Evolutionary conservation across 192 early-diverging fungal genomes (phyloP).

Genomic region (Mortierella antarctica): DNA sequence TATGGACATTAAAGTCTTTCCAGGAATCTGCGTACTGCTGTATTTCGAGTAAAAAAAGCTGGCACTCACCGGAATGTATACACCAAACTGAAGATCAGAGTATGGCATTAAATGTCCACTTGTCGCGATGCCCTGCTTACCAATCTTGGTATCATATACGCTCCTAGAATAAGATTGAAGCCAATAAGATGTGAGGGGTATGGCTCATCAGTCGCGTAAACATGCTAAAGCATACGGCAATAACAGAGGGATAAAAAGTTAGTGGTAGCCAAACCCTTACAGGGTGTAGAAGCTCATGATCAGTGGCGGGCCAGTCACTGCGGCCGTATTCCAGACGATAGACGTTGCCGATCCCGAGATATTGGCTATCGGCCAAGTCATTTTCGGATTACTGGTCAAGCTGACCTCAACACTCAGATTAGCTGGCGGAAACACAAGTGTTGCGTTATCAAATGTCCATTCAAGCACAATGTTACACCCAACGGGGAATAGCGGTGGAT

Average conservation of each 20-base stretch:
- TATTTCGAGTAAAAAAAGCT: not conserved
- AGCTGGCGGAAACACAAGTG: constrained; percentile 16
- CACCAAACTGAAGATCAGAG: constrained; percentile 43
- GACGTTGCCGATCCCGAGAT: constrained; percentile 26
- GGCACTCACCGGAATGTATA: constrained; percentile 32
- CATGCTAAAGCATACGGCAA: not conserved
- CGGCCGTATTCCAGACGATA: constrained; percentile 24
- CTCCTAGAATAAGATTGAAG: constrained; percentile 7
- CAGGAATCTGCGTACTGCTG: not conserved
- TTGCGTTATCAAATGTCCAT: constrained; percentile 36
- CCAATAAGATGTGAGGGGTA: no score
- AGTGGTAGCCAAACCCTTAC: constrained; percentile 6
- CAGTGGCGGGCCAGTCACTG: not conserved
- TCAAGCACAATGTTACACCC: constrained; percentile 36
- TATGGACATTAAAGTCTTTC: not conserved
- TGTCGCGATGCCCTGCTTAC: constrained; percentile 30
- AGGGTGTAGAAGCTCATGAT: constrained; percentile 44
- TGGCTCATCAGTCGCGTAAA: not conserved
- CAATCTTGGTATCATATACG: constrained; percentile 37
- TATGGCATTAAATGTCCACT: constrained; percentile 43
- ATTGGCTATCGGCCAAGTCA: constrained; percentile 34
- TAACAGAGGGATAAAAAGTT: not conserved
- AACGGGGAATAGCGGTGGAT: constrained; percentile 36
- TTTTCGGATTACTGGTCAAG: constrained; percentile 17
- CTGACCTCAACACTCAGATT: constrained; percentile 28